Evolutionary conservation across 78 protist species (phyloP), one percentile per base, ranked within the genome.

Genomic region (Dictyostelium capitatum): DNA sequence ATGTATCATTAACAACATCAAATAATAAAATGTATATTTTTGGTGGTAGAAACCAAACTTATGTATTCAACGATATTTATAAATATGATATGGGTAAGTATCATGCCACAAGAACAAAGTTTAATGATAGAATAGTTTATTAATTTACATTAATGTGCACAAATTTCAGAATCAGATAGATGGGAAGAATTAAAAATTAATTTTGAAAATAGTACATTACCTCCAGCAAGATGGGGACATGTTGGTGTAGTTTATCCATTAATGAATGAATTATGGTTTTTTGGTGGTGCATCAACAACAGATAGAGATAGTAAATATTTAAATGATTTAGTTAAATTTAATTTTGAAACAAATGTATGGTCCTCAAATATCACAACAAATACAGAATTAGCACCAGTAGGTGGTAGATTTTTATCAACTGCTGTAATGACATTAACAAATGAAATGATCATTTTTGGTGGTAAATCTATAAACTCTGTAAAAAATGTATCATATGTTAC

Each of bases 371-470:
- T 12, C 25, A 28, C 59, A 4, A 54, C 14, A 32, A 56, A 15
- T 6, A 3, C 15, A 0, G 51, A 8, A n/a, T 46, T 19, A 20
- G 17, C 57, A 23, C 59, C 64, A 53, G n/a, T 19, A 41, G 23
- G 46, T 30, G 51, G 41, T 4, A 19, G 12, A 14, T 83, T 23
- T 46, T 23, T 56, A 30, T 79, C 75, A 32, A 11, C 72, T 10
- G 59, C 83, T 0, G 20, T 77, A 4, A 17, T 84, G 14, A 84
- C 81, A 54, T 41, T 48, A 2, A 28, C 65, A 3, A 87, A 87
- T 59, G 56, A 87, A 19, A 84, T 83, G 81, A 56, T 83, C 9
- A 70, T 83, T 15, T 83, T 53, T 56, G 90, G 90, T 72, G 90
- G 90, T 83, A 50, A 65, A 32, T 28, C 6, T 15, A 28, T 28